These are phyloP conservation scores for Grigorovia humatica DNA, from an alignment of 805 yeast species.

Conservation along the genomic window DNA sequence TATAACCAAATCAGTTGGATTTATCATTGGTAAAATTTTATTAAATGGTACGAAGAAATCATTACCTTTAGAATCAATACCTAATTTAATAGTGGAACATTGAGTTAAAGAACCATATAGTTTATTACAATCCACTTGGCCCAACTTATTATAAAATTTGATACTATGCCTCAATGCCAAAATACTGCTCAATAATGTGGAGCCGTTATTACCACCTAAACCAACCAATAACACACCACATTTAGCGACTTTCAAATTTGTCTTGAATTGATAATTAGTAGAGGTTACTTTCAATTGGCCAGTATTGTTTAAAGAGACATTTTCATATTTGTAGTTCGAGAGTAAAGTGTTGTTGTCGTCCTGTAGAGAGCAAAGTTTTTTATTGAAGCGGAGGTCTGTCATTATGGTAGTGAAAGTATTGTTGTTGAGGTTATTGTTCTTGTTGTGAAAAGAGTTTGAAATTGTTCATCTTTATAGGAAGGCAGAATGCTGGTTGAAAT, in stretches of 20 bases:
- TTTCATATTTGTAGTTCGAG: conserved; percentile 7
- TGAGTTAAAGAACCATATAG: conserved; percentile 86
- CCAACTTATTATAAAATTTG: conserved; percentile 70
- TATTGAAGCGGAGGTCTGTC: conserved; percentile 3
- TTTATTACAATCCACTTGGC: conserved; percentile 68
- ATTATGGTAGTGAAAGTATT: neutral
- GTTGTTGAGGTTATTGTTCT: neutral
- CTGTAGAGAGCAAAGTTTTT: conserved; percentile 2
- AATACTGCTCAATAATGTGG: conserved; percentile 77
- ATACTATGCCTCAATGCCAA: conserved; percentile 76
- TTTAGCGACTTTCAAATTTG: conserved; percentile 71
- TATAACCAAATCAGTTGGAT: conserved; percentile 82
- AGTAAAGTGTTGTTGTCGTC: conserved; percentile 2
- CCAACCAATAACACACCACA: conserved; percentile 88
- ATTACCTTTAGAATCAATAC: conserved; percentile 70
- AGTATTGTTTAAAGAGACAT: conserved; percentile 10
- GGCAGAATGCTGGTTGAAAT: neutral
- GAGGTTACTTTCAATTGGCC: neutral
- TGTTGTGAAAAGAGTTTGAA: too few species aligned
- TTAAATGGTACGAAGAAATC: conserved; percentile 92
- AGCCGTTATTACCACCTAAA: conserved; percentile 93
- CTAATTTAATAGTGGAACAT: conserved; percentile 79
- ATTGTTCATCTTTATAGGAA: neutral
- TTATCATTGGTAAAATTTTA: conserved; percentile 74
- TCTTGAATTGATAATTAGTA: conserved; percentile 65